phyloP scores from a whole-genome alignment of 306 rosid species.

The Alnus glutinosa region DNA sequence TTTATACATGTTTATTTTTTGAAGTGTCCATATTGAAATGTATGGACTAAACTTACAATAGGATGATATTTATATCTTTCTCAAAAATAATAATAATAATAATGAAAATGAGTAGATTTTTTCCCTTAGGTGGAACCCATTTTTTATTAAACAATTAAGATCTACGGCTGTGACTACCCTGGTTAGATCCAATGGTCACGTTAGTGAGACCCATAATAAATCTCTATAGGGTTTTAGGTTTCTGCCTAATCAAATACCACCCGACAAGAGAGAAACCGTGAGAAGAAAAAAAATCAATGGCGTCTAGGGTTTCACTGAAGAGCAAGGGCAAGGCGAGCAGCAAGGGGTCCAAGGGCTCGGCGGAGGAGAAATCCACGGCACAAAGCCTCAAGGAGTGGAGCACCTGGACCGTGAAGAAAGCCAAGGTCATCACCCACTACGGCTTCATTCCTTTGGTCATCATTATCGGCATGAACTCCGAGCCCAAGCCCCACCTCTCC shows the following conservation, averaged over 20 bases:
- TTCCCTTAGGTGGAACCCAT: neutral
- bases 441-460: conserved; percentile 93
- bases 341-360: conserved; percentile 57
- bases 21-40: too few species aligned
- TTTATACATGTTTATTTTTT: too few species aligned
- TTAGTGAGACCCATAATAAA: neutral
- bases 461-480: conserved; percentile 91
- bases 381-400: conserved; percentile 76
- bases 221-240: conserved; percentile 35
- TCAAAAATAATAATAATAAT: too few species aligned
- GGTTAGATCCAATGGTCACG: neutral
- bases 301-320: conserved; percentile 73
- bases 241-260: neutral
- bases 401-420: conserved; percentile 73
- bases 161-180: neutral
- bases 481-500: conserved; percentile 80
- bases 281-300: conserved; percentile 35
- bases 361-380: conserved; percentile 42
- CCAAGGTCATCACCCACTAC: conserved; percentile 79
- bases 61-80: too few species aligned
- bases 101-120: neutral
- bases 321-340: conserved; percentile 58
- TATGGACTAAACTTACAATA: too few species aligned
- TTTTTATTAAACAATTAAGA: neutral
- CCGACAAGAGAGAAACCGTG: neutral